Conservation (phyloP, 495 filamentous ascomycete species). For the Hypoxylon fuscum region DNA sequence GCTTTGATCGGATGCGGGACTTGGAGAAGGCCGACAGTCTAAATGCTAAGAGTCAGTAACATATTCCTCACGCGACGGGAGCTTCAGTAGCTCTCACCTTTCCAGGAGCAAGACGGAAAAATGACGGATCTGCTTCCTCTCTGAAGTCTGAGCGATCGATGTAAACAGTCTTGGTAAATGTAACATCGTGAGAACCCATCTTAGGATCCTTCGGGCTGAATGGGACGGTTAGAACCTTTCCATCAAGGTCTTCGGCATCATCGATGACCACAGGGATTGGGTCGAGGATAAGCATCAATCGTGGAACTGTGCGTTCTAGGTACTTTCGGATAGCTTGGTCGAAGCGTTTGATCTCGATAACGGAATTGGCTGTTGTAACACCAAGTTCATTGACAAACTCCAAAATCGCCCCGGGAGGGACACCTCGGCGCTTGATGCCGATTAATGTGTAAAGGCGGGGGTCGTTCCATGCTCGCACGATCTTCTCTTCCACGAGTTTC, state of each 20-base stretch:
- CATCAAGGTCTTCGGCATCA: slow-evolving; percentile 73
- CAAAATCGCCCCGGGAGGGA: slow-evolving; percentile 87
- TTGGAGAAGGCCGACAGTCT: slow-evolving; percentile 83
- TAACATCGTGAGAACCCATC: slow-evolving; percentile 62
- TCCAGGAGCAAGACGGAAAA: slow-evolving; percentile 89
- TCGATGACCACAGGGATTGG: slow-evolving; percentile 82
- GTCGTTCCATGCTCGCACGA: slow-evolving; percentile 88
- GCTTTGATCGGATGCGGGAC: slow-evolving; percentile 85
- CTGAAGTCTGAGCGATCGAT: slow-evolving; percentile 95
- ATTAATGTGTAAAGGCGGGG: slow-evolving; percentile 91
- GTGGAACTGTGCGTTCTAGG: slow-evolving; percentile 83
- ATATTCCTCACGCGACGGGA: background rate
- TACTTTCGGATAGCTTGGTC: slow-evolving; percentile 82
- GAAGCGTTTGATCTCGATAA: slow-evolving; percentile 78
- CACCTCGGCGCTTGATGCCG: slow-evolving; percentile 79
- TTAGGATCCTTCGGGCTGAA: slow-evolving; percentile 78
- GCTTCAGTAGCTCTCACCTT: slow-evolving; percentile 54
- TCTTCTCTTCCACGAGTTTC: slow-evolving; percentile 74
- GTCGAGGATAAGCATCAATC: slow-evolving; percentile 86
- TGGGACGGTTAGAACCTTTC: slow-evolving; percentile 65
- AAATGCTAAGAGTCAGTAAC: slow-evolving; percentile 4
- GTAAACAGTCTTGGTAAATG: slow-evolving; percentile 86
- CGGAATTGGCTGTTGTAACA: slow-evolving; percentile 77
- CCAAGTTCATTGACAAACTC: slow-evolving; percentile 89
- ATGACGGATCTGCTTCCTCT: slow-evolving; percentile 65